These are phyloP conservation scores for Helichrysum umbraculigerum DNA, from an alignment of 129 eudicot species.

Conservation along the genomic window DNA sequence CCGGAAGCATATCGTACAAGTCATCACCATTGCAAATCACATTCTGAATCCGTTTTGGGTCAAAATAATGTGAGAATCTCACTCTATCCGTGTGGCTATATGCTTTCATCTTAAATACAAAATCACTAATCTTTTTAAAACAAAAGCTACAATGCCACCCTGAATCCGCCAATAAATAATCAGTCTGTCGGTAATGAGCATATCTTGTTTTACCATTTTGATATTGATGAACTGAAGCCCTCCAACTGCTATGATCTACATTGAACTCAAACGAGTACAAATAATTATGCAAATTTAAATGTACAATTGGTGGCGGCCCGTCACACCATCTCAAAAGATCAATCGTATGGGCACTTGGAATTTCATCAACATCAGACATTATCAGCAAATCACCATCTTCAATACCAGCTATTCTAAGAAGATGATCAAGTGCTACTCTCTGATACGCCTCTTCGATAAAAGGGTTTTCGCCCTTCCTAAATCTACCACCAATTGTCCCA, in stretches of 20 bases:
- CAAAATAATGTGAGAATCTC: slow-evolving; percentile 61
- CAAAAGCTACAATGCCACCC: slow-evolving; percentile 92
- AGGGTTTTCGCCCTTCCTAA: slow-evolving; percentile 65
- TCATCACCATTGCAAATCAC: slow-evolving; percentile 64
- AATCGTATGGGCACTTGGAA: slow-evolving; percentile 71
- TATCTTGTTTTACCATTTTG: slow-evolving; percentile 60
- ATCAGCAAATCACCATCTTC: slow-evolving; percentile 72
- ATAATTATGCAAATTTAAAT: slow-evolving; percentile 56
- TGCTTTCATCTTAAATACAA: slow-evolving; percentile 79
- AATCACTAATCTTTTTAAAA: slow-evolving; percentile 57
- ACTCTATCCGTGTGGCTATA: slow-evolving; percentile 72
- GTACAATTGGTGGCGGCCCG: slow-evolving; percentile 57
- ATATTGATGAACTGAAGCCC: slow-evolving; percentile 70
- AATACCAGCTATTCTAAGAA: slow-evolving; percentile 61
- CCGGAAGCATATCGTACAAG: slow-evolving; percentile 78
- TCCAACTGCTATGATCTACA: slow-evolving; percentile 51
- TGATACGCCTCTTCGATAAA: slow-evolving; percentile 80
- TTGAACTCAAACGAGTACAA: slow-evolving; percentile 67
- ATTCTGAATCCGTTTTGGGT: slow-evolving; percentile 63
- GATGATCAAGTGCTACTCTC: slow-evolving; percentile 67
- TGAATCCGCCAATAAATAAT: slow-evolving; percentile 54
- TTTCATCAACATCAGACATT: slow-evolving; percentile 84
- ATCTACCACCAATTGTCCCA: slow-evolving; percentile 66
- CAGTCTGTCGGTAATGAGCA: slow-evolving; percentile 66
- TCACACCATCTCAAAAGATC: slow-evolving; percentile 79